Evolutionary conservation across 1,284 basidiomycete species (phyloP).

Genomic region (Ustilago xerochloae): DNA sequence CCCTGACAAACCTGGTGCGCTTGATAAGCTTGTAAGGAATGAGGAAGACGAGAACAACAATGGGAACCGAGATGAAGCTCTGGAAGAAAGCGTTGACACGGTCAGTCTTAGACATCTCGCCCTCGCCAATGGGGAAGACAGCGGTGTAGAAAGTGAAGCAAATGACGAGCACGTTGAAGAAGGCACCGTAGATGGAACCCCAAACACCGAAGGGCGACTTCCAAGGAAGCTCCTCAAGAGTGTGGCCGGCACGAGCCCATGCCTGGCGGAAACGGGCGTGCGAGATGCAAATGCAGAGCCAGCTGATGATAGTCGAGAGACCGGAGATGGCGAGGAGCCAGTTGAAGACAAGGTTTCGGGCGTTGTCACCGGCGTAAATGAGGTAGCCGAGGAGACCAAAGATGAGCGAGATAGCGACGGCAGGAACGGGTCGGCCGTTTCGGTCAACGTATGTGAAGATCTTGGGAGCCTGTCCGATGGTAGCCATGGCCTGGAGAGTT

Average conservation of each 20-base stretch:
- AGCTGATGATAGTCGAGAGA: slow-evolving; percentile 72
- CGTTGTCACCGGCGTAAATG: slow-evolving; percentile 68
- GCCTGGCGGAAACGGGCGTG: slow-evolving; percentile 74
- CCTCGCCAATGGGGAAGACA: slow-evolving; percentile 63
- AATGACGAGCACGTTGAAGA: slow-evolving; percentile 59
- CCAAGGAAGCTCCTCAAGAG: slow-evolving; percentile 71
- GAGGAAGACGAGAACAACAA: slow-evolving; percentile 50
- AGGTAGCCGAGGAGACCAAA: slow-evolving; percentile 63
- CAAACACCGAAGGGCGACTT: slow-evolving; percentile 70
- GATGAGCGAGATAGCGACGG: slow-evolving; percentile 64
- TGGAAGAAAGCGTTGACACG: slow-evolving; percentile 71
- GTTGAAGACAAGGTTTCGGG: slow-evolving; percentile 68
- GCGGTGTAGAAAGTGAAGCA: slow-evolving; percentile 48
- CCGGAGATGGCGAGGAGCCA: slow-evolving; percentile 72
- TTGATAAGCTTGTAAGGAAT: slow-evolving; percentile 51
- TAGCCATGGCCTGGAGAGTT: slow-evolving; percentile 67
- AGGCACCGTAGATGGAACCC: slow-evolving; percentile 70
- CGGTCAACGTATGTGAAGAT: slow-evolving; percentile 71
- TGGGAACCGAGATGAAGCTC: slow-evolving; percentile 68
- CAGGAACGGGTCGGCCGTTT: slow-evolving; percentile 71
- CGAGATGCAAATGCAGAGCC: slow-evolving; percentile 56
- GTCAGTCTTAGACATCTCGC: slow-evolving; percentile 39
- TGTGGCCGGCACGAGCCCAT: slow-evolving; percentile 71
- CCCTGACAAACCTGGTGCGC: slow-evolving; percentile 41
- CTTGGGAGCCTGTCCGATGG: slow-evolving; percentile 70